These are phyloP conservation scores for Populus trichocarpa DNA, from an alignment of 441 rosid genomes.

Conservation along the genomic window DNA sequence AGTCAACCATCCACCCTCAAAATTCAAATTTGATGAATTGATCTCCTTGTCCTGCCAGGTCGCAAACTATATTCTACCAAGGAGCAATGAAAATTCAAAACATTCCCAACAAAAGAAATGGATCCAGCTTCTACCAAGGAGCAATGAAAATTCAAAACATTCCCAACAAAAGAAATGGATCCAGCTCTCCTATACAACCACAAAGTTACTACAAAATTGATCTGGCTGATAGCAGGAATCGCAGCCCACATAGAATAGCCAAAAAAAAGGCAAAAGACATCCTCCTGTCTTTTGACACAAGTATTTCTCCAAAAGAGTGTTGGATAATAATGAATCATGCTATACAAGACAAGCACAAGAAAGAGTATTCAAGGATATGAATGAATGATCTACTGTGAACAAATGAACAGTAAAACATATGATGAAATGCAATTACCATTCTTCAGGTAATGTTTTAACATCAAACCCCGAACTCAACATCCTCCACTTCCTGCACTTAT, in stretches of 20 bases:
- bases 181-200: no score
- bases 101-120: no score
- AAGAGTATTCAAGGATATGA: background rate
- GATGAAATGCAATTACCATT: constrained; percentile 22
- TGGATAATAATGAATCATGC: background rate
- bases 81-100: no score
- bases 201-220: background rate
- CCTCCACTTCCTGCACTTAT: constrained; percentile 43
- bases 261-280: background rate
- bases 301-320: background rate
- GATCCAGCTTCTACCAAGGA: background rate
- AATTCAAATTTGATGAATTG: background rate
- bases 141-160: background rate
- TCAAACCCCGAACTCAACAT: constrained; percentile 25
- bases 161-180: background rate
- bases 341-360: background rate
- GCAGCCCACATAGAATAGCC: background rate
- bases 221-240: background rate
- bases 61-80: background rate
- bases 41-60: background rate
- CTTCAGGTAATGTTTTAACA: constrained; percentile 25
- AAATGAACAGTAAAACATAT: background rate
- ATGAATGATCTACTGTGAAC: background rate
- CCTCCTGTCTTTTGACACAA: background rate
- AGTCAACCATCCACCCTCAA: background rate